Evolutionary conservation across 192 early-diverging fungal species (phyloP), one percentile per base, ranked within the genome.

Genomic region (Tieghemiomyces parasiticus): DNA sequence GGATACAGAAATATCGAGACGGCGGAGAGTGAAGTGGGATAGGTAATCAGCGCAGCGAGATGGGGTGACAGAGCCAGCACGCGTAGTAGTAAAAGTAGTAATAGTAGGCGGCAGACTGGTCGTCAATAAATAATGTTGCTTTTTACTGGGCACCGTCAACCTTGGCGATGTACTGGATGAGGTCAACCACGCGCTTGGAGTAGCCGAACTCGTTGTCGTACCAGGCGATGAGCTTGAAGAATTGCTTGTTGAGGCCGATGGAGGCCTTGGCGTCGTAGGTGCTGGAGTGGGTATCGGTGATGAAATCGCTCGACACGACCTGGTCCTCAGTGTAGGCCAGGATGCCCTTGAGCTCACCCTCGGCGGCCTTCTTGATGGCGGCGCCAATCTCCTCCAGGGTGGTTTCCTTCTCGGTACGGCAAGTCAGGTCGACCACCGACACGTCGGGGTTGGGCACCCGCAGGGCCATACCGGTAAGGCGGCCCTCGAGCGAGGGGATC

Each of bases 401-500:
- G 58, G 95, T 90, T 48, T 79, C 78, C 84, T 94, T 96, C 68
- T 80, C 74, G 56, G 94, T 75, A 66, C 92, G 89, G 61, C 87
- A 87, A 33, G 95, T 98, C 71, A 98, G 75, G 72, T 98, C 95
- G 63, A 98, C 93, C 46, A 98, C 90, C 29, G 92, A 95, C 55
- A 98, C 95, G 67, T 97, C 91, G 71, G 88, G 76, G 68, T 81
- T 88, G 32, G 87, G 84, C 56, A 98, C 90, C 79, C 93, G 93
- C 83, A 98, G 93, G 60, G 95, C 83, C 95, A 98, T 94, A 67
- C 94, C 94, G 46, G 95, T 97, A 60, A 99, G 77, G 81, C 94
- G 97, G 68, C 91, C 91, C 70, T 90, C 90, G 61, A 97, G 78
- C 42, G 71, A 67, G 54, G 95, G 95, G 58, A 97, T 88, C 50